These are phyloP conservation scores for Colletotrichum zoysiae DNA, from an alignment of 2,329 filamentous ascomycete species.

Conservation along the genomic window DNA sequence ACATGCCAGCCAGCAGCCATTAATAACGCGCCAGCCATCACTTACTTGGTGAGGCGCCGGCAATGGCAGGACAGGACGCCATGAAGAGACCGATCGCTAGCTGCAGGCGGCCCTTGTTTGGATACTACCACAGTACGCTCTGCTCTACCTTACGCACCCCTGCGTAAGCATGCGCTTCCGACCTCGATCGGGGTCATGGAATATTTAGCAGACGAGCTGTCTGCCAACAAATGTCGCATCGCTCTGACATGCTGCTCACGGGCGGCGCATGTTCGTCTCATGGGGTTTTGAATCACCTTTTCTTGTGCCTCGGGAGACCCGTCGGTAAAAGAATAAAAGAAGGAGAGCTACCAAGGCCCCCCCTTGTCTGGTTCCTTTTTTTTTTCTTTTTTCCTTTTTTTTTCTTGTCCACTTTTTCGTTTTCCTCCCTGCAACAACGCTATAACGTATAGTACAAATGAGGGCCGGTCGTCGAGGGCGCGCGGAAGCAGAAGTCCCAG, in stretches of 20 bases:
- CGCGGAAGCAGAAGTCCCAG: slow-evolving; percentile 38
- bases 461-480: slow-evolving; percentile 31
- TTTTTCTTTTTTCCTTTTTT: neutral
- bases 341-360: neutral
- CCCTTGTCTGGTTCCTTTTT: neutral
- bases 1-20: neutral
- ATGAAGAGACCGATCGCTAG: slow-evolving; percentile 20
- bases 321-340: neutral
- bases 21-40: neutral
- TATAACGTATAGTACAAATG: slow-evolving; percentile 16
- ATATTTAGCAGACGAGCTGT: neutral
- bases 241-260: neutral
- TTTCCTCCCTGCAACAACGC: slow-evolving; percentile 10
- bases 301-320: slow-evolving; percentile 22
- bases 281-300: slow-evolving; percentile 6
- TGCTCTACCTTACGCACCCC: neutral
- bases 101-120: slow-evolving; percentile 19
- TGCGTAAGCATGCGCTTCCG: slow-evolving; percentile 22
- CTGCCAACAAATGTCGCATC: neutral
- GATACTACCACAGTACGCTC: slow-evolving; percentile 5
- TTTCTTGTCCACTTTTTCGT: neutral
- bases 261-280: neutral
- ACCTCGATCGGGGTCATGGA: neutral
- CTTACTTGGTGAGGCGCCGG: slow-evolving; percentile 16
- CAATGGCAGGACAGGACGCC: slow-evolving; percentile 20